Percentiles rank a stretch among this genome's conserved stretches.
These are phyloP conservation scores for Ehretia macrophylla DNA, from an alignment of 257 asterid genomes.

Conservation along the genomic window DNA sequence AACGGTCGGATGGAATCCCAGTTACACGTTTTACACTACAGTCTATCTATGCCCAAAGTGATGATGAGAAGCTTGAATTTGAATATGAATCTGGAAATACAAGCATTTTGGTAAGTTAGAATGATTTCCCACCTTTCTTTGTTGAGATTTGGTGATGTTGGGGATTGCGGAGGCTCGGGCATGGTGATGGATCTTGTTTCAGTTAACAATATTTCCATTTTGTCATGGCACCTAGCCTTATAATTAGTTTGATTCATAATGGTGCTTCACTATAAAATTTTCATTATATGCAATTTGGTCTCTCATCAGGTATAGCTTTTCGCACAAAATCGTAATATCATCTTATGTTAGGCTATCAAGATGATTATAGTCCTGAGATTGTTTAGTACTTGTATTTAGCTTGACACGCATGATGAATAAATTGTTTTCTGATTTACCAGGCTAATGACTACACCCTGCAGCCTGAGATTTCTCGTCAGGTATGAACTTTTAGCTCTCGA, in stretches of 20 bases:
- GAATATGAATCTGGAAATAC: conserved; percentile 96
- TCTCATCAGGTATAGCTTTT: background rate
- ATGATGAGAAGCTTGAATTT: conserved; percentile 90
- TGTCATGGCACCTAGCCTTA: too few species aligned
- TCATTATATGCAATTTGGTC: background rate
- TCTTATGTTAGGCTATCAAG: background rate
- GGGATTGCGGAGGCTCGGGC: background rate
- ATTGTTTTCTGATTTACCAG: conserved; percentile 32
- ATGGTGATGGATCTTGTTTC: too few species aligned
- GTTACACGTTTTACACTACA: conserved; percentile 80
- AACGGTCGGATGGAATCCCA: conserved; percentile 90
- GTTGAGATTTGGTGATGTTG: conserved; percentile 4
- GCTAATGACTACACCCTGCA: conserved; percentile 66
- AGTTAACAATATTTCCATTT: too few species aligned
- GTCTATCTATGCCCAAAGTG: conserved; percentile 77
- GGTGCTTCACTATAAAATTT: too few species aligned
- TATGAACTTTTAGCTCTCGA: conserved; percentile 23
- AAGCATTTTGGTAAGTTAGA: conserved; percentile 60
- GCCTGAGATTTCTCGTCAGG: conserved; percentile 85
- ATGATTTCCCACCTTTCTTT: conserved; percentile 2
- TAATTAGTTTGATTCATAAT: too few species aligned
- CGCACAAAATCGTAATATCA: too few species aligned
- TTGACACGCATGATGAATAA: background rate
- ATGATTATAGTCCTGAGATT: too few species aligned
- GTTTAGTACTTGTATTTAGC: background rate